Evolutionary conservation across 345 rosid genomes (phyloP), one percentile per base, ranked within the genome.

Genomic region (Gossypium turneri): DNA sequence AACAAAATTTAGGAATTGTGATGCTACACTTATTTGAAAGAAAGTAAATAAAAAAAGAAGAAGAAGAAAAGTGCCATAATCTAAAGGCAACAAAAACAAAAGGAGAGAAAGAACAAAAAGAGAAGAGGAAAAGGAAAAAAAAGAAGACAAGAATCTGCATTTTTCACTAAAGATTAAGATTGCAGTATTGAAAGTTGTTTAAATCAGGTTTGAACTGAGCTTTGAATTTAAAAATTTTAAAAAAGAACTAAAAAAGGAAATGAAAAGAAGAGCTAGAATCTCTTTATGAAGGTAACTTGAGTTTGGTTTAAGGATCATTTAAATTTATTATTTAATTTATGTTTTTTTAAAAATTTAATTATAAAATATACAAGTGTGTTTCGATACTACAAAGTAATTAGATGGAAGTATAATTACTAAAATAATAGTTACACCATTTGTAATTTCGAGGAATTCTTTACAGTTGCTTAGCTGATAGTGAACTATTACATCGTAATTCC

Each of bases 111-210:
- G 61, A 53, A 55, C 17, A 51, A 20, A 55, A 41, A 5, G 25
- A 48, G 50, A 67, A 68, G 29, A 22, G 27, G 1, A 16, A 7
- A 7, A 76, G 7, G 38, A 19, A 25, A 11, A 43, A 29, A n/a
- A 20, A n/a, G 1, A 13, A 15, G 50, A 50, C 19, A 15, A 68
- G 41, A 67, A 58, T n/a, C 73, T 27, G 24, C 19, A 67, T 67
- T 68, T 76, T 66, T 24, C 56, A 22, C 19, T 15, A 69, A 60
- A 59, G 60, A 69, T 13, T 50, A 60, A 59, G 60, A 69, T 13
- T 50, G 9, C 1, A 59, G 57, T n/a, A 2, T 34, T 13, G 70
- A 27, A 67, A 75, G 24, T 53, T 52, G 38, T 13, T 65, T 8
- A 50, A 68, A 50, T 16, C 16, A 48, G 25, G 72, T 68, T 47